A percentile compares a stretch with the other conserved stretches of the same genome.
phyloP scores from a whole-genome alignment of 2,329 filamentous ascomycete species.

The Aspergillus melleus region DNA sequence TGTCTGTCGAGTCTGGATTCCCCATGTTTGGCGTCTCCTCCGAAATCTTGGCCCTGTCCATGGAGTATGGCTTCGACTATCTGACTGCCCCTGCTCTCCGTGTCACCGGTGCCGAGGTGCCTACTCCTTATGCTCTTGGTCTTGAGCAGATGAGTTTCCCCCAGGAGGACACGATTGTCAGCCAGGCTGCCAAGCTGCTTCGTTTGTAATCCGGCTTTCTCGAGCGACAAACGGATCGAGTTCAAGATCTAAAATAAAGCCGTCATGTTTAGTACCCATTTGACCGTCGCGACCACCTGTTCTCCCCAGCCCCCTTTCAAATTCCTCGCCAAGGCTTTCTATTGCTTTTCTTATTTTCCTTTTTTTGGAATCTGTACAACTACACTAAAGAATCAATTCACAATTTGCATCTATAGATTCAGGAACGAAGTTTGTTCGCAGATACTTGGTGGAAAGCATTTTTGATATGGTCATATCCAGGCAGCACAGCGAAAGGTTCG shows the following conservation, averaged over 20 bases:
- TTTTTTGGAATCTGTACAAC: slow-evolving; percentile 22
- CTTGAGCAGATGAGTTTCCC: slow-evolving; percentile 97
- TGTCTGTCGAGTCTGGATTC: slow-evolving; percentile 94
- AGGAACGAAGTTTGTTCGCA: slow-evolving; percentile 5
- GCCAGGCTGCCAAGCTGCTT: slow-evolving; percentile 86
- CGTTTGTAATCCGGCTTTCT: slow-evolving; percentile 58
- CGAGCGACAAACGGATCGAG: slow-evolving; percentile 8
- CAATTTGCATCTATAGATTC: slow-evolving; percentile 12
- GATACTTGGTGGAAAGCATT: neutral
- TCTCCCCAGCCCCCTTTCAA: slow-evolving; percentile 8
- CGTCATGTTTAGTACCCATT: slow-evolving; percentile 36
- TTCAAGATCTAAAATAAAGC: slow-evolving; percentile 28
- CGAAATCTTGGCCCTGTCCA: slow-evolving; percentile 89
- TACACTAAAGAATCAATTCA: slow-evolving; percentile 22
- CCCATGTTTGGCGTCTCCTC: slow-evolving; percentile 89
- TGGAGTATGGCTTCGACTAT: slow-evolving; percentile 99
- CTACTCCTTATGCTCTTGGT: slow-evolving; percentile 89
- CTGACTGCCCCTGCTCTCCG: slow-evolving; percentile 90
- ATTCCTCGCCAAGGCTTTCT: slow-evolving; percentile 19
- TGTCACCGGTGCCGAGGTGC: slow-evolving; percentile 94
- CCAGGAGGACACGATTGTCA: slow-evolving; percentile 80
- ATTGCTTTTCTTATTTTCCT: slow-evolving; percentile 8
- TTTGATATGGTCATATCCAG: too few species aligned
- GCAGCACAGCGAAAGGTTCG: neutral
- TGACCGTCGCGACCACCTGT: slow-evolving; percentile 15